A percentile compares a stretch with the other conserved stretches of the same genome.
Evolutionary conservation across 768 basidiomycete species (phyloP).

Genomic region (Boletus edulis): DNA sequence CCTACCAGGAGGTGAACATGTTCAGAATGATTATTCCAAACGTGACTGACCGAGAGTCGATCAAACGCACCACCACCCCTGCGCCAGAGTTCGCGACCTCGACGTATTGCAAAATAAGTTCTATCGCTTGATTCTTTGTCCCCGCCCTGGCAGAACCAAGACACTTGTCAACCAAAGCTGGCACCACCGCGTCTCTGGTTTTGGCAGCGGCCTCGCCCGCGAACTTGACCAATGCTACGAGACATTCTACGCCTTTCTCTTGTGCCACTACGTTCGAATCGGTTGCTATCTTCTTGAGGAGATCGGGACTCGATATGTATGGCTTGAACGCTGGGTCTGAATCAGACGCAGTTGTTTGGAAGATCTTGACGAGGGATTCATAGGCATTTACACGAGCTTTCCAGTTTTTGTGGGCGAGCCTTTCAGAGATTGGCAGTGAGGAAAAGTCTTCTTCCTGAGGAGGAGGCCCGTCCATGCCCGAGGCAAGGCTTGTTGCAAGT

Average conservation of each 20-base stretch:
- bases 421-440: constrained; percentile 68
- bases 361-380: constrained; percentile 81
- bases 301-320: constrained; percentile 72
- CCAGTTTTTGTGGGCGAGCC: constrained; percentile 96
- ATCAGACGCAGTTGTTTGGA: constrained; percentile 87
- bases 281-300: constrained; percentile 82
- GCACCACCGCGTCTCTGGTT: constrained; percentile 77
- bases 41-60: constrained; percentile 26
- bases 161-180: constrained; percentile 95
- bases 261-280: constrained; percentile 97
- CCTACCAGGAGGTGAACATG: constrained; percentile 42
- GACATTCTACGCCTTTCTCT: constrained; percentile 93
- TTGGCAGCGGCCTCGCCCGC: constrained; percentile 86
- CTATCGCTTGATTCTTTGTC: constrained; percentile 84
- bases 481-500: constrained; percentile 9
- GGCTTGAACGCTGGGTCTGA: constrained; percentile 92
- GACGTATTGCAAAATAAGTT: constrained; percentile 84
- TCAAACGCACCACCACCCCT: constrained; percentile 78
- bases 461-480: constrained; percentile 82
- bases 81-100: constrained; percentile 90
- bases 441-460: constrained; percentile 95
- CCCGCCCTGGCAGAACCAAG: constrained; percentile 88
- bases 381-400: constrained; percentile 96
- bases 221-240: constrained; percentile 83
- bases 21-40: constrained; percentile 19